Percentiles rank a stretch among this genome's conserved stretches.
phyloP scores from a whole-genome alignment of 345 rosid species.

The Bruguiera gymnorhiza region DNA sequence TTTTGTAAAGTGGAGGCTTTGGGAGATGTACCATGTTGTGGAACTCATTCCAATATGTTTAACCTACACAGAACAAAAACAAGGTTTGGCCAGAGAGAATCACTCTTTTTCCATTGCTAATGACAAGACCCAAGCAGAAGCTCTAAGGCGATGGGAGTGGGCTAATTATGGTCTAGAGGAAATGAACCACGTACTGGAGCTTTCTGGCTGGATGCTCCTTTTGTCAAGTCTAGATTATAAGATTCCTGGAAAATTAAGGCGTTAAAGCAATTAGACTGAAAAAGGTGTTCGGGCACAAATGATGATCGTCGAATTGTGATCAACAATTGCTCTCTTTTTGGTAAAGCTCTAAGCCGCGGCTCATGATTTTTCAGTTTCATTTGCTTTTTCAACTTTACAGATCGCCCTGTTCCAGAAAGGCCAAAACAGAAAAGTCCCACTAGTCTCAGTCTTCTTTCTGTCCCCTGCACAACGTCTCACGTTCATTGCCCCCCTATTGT shows the following conservation, averaged over 20 bases:
- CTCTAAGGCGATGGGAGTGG: background rate
- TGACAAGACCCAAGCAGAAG: conserved; percentile 14
- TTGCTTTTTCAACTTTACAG: too few species aligned
- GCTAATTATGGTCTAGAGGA: too few species aligned
- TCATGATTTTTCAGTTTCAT: too few species aligned
- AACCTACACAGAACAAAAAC: background rate
- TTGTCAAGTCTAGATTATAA: background rate
- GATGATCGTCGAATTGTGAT: too few species aligned
- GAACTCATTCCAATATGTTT: conserved; percentile 32
- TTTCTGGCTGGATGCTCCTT: background rate
- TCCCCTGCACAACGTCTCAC: too few species aligned
- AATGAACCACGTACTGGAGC: background rate
- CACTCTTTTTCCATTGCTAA: conserved; percentile 10
- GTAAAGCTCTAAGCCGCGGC: too few species aligned
- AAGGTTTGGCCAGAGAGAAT: conserved; percentile 14
- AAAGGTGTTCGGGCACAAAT: too few species aligned
- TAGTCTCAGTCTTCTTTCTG: too few species aligned
- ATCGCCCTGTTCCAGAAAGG: too few species aligned
- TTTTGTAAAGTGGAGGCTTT: conserved; percentile 27
- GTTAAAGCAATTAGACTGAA: too few species aligned
- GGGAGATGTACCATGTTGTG: conserved; percentile 2
- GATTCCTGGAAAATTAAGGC: background rate
- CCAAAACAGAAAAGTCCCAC: too few species aligned
- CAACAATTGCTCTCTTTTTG: background rate
- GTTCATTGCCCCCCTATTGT: too few species aligned